Conservation (phyloP, 1,284 basidiomycete species). For the Moniliophthora roreri region DNA sequence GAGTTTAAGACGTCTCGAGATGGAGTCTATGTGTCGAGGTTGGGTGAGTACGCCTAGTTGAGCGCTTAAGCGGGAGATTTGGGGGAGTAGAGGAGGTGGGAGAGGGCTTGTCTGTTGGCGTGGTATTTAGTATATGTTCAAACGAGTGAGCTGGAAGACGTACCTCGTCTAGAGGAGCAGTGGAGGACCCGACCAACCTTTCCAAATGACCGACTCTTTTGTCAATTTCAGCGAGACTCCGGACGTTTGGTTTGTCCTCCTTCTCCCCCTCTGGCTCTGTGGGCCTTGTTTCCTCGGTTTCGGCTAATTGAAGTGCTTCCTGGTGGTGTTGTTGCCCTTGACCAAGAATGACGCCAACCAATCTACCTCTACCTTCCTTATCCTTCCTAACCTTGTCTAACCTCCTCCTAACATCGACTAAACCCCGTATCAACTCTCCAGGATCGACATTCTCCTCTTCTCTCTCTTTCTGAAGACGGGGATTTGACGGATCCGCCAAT, state of each 20-base stretch:
- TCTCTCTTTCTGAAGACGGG: conserved; percentile 51
- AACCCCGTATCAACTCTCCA: conserved; percentile 70
- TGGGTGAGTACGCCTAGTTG: conserved; percentile 90
- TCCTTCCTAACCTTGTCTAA: conserved; percentile 66
- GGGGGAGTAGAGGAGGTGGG: conserved; percentile 79
- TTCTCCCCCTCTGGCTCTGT: conserved; percentile 16
- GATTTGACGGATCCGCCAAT: conserved; percentile 69
- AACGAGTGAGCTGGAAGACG: conserved; percentile 4
- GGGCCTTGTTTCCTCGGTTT: conserved; percentile 15
- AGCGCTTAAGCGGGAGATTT: conserved; percentile 80
- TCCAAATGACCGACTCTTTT: conserved; percentile 79
- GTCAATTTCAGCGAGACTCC: conserved; percentile 70
- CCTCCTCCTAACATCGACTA: conserved; percentile 70
- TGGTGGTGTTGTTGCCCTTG: conserved; percentile 27
- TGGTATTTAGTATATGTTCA: background rate
- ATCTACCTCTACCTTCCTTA: conserved; percentile 61
- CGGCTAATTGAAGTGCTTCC: background rate
- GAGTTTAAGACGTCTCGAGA: conserved; percentile 91
- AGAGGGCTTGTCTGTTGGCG: conserved; percentile 55
- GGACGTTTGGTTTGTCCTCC: conserved; percentile 38
- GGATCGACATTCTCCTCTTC: conserved; percentile 66
- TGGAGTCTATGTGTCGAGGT: conserved; percentile 95
- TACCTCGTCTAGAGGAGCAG: conserved; percentile 73
- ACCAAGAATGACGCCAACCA: conserved; percentile 64
- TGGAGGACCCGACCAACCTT: conserved; percentile 74